These are phyloP conservation scores for Colletotrichum sp. DNA, from an alignment of 2,329 filamentous ascomycete genomes.

Conservation along the genomic window DNA sequence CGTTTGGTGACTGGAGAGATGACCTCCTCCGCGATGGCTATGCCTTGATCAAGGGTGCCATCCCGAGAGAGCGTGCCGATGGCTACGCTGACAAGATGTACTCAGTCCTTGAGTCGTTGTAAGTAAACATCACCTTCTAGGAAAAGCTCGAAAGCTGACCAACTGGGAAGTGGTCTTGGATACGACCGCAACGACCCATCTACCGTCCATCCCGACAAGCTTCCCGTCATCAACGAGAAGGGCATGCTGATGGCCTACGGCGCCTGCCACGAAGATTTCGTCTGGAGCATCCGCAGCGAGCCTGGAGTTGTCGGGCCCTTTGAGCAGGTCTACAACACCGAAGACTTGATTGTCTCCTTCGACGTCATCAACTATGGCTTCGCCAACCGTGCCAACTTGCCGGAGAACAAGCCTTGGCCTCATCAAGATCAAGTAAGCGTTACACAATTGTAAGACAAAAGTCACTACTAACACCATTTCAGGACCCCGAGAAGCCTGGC, in stretches of 20 bases:
- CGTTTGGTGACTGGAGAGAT: constrained; percentile 35
- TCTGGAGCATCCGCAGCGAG: constrained; percentile 53
- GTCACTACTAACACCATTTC: neutral
- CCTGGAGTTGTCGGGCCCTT: constrained; percentile 51
- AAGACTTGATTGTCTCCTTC: constrained; percentile 54
- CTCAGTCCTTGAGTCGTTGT: constrained; percentile 25
- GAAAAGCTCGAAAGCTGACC: neutral
- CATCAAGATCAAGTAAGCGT: constrained; percentile 39
- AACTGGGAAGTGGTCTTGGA: constrained; percentile 4
- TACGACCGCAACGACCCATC: constrained; percentile 33
- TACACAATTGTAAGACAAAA: fast-evolving
- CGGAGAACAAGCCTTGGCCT: constrained; percentile 46
- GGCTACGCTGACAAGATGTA: constrained; percentile 35
- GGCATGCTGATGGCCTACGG: constrained; percentile 53
- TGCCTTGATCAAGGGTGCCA: constrained; percentile 19
- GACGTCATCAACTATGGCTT: constrained; percentile 52
- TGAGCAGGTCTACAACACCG: constrained; percentile 48
- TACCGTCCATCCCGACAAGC: constrained; percentile 39
- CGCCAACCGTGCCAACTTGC: constrained; percentile 40
- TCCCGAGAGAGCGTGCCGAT: constrained; percentile 15
- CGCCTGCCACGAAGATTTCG: constrained; percentile 52
- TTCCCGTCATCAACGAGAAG: constrained; percentile 51
- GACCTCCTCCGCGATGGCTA: constrained; percentile 30
- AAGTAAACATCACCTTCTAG: neutral
- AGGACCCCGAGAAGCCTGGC: constrained; percentile 46